phyloP scores from a whole-genome alignment of 345 rosid genomes.

The Nasturtium officinale region DNA sequence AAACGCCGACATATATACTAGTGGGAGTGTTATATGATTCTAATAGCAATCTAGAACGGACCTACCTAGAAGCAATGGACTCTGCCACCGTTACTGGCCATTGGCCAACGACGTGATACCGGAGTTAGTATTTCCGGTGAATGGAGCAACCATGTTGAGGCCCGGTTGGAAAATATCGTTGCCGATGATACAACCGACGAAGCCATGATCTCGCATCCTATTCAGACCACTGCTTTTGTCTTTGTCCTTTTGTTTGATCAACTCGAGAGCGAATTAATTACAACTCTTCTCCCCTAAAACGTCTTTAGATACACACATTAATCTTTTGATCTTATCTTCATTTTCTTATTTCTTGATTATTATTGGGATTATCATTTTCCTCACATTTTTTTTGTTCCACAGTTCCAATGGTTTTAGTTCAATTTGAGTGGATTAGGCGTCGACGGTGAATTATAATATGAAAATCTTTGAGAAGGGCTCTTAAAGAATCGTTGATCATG shows the following conservation, averaged over 20 bases:
- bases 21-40: not conserved
- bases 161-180: not conserved
- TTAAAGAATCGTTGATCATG: slow-evolving; percentile 8
- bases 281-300: not conserved
- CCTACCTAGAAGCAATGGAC: slow-evolving; percentile 45
- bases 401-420: slow-evolving; percentile 21
- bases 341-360: not conserved
- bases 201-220: not conserved
- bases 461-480: slow-evolving; percentile 20
- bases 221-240: too few species aligned
- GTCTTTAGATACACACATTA: slow-evolving; percentile 2
- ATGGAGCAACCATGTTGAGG: not conserved
- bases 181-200: not conserved
- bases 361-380: not conserved
- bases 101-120: slow-evolving; percentile 46
- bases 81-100: slow-evolving; percentile 48
- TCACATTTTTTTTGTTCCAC: not conserved
- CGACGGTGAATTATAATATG: not conserved
- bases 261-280: slow-evolving; percentile 3
- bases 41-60: slow-evolving; percentile 11
- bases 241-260: not conserved
- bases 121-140: slow-evolving; percentile 4
- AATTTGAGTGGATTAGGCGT: not conserved
- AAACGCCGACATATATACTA: not conserved
- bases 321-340: not conserved